Evolutionary conservation across 306 rosid species (phyloP), one percentile per base, ranked within the genome.

Genomic region (Dalbergia cultrata): DNA sequence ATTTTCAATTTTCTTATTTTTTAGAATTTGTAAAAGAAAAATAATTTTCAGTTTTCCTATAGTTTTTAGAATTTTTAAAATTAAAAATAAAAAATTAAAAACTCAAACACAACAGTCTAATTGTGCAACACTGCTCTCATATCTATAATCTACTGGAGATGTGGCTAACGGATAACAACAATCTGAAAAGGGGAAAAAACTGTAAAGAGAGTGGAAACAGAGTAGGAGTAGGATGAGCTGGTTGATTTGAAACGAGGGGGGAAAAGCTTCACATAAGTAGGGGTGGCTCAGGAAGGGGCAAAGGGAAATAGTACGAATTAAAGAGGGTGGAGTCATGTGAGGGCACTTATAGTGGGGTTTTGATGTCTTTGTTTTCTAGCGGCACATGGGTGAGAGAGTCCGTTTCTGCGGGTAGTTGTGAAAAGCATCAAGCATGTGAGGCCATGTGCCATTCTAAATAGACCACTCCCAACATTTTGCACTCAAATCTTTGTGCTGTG

Each of bases 371-470:
- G 91, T 83, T 33, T 75, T 80, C 54, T 72, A 87, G 86, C 72
- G 89, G 91, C 97, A 90, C 97, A 90, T 92, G 97, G 90, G 74
- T 63, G 52, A 84, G 83, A 73, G 79, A 80, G 34, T 21, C 34
- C 86, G 85, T 26, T 84, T 82, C 80, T 69, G 49, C 70, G 61
- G 77, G 84, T 82, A 72, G 78, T 77, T 86, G 77, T 67, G 76
- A 64, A 79, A 83, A 85, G 84, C 82, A 84, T 81, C 70, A 80
- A 80, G 69, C 95, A 92, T 89, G 97, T 92, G 95, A 85, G 12
- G 43, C 93, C 97, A 92, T 92, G 97, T 92, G 97, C 88, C 35
- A 44, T 78, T 87, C 86, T 73, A 79, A 85, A 80, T 85, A 78
- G 84, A 81, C 89, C 81, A 62, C 80, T 75, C 70, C 74, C 74